A percentile compares a stretch with the other conserved stretches of the same genome.
These are phyloP conservation scores for Pythium scleroteichum DNA, from an alignment of 352 stramenopile genomes.

Conservation along the genomic window DNA sequence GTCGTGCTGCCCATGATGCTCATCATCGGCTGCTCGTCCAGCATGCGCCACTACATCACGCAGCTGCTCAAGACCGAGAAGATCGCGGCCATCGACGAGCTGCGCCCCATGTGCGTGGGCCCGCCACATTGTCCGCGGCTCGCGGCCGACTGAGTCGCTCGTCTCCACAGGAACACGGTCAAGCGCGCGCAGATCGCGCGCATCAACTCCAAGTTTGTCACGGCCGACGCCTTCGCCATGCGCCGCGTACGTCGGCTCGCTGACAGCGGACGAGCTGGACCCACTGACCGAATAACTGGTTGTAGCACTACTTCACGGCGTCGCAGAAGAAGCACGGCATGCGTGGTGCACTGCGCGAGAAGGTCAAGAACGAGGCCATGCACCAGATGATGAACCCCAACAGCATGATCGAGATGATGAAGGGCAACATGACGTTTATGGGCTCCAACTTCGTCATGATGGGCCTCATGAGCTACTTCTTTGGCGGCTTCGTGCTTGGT, in stretches of 20 bases:
- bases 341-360: conserved; percentile 81
- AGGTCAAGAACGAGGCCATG: conserved; percentile 88
- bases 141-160: background rate
- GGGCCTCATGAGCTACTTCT: conserved; percentile 99
- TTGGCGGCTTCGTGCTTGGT: conserved; percentile 96
- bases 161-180: conserved; percentile 74
- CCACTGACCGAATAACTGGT: conserved; percentile 1
- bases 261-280: background rate
- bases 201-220: conserved; percentile 91
- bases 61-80: conserved; percentile 85
- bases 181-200: conserved; percentile 81
- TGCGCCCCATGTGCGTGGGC: conserved; percentile 65
- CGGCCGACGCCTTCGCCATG: conserved; percentile 81
- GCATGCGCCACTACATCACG: conserved; percentile 86
- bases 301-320: conserved; percentile 83
- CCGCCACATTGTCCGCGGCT: background rate
- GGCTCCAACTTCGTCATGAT: conserved; percentile 99
- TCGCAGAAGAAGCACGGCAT: conserved; percentile 89
- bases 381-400: conserved; percentile 96
- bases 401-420: conserved; percentile 98
- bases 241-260: conserved; percentile 56
- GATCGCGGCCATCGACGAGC: conserved; percentile 70
- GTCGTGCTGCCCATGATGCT: conserved; percentile 98
- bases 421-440: conserved; percentile 99
- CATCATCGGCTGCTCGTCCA: conserved; percentile 90